Conservation (phyloP, 1,139 yeast genomes). For the Geotrichum fermentans region DNA sequence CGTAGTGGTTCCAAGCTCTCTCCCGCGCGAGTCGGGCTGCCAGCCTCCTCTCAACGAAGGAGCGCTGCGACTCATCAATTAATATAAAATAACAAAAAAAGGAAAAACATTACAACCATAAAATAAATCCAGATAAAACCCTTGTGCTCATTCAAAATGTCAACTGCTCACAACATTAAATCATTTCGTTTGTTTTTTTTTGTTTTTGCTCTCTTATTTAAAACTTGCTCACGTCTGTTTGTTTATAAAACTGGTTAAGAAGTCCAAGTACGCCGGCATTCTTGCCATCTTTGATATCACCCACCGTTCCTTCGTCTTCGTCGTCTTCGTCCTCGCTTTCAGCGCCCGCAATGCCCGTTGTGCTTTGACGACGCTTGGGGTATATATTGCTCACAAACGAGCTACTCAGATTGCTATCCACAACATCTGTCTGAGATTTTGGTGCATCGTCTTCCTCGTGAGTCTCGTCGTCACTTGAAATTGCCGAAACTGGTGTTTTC, state of each 20-base stretch:
- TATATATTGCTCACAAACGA: constrained; percentile 15
- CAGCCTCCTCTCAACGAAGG: no score
- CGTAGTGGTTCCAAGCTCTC: no score
- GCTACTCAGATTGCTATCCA: constrained; percentile 6
- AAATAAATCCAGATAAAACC: no score
- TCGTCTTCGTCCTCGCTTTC: constrained; percentile 27
- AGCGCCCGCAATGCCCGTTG: background rate
- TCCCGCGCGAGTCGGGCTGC: no score
- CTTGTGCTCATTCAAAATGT: no score
- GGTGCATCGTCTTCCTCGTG: constrained; percentile 13
- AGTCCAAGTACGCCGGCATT: constrained; percentile 75
- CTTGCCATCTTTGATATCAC: constrained; percentile 39
- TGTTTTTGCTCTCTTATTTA: no score
- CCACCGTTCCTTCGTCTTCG: constrained; percentile 35
- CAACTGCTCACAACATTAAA: no score
- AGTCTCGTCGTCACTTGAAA: constrained; percentile 14
- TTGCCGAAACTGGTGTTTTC: constrained; percentile 4
- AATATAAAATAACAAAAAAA: no score
- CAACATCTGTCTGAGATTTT: no score
- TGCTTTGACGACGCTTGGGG: constrained; percentile 16
- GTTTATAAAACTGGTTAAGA: constrained; percentile 72
- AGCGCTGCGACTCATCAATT: no score
- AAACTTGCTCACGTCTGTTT: constrained; percentile 19
- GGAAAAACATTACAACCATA: no score
- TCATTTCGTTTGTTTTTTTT: no score